Conservation (phyloP, 768 basidiomycete genomes). For the Podaxis mareebaensis region DNA sequence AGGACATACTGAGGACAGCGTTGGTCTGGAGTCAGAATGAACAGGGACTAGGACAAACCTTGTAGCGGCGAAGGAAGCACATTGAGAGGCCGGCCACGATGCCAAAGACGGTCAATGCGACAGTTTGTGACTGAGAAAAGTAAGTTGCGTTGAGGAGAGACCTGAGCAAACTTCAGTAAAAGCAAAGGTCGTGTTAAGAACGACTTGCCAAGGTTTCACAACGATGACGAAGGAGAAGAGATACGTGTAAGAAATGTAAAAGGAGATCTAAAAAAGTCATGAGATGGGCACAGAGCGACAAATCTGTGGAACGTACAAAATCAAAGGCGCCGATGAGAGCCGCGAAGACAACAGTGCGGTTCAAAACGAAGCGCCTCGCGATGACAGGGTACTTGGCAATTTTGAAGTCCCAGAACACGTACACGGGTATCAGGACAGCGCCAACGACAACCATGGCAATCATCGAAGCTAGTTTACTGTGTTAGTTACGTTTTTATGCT, state of each 20-base stretch:
- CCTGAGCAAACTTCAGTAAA: constrained; percentile 36
- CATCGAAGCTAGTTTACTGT: constrained; percentile 39
- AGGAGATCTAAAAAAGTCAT: constrained; percentile 44
- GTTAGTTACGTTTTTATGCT: too few relatives aligned
- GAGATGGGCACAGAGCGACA: background rate
- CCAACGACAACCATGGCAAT: constrained; percentile 55
- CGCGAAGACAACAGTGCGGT: constrained; percentile 59
- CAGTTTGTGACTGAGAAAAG: constrained; percentile 60
- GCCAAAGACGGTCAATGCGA: constrained; percentile 63
- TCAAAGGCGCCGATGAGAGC: constrained; percentile 64
- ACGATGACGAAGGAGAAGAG: constrained; percentile 67
- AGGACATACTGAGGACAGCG: constrained; percentile 39
- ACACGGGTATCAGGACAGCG: constrained; percentile 40
- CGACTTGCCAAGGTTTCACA: constrained; percentile 46
- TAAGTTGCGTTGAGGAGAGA: constrained; percentile 57
- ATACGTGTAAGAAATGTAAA: constrained; percentile 72
- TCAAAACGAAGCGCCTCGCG: constrained; percentile 56
- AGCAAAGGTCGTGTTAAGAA: background rate
- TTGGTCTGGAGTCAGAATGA: background rate
- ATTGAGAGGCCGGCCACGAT: constrained; percentile 60
- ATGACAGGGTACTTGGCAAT: constrained; percentile 60
- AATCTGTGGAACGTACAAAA: constrained; percentile 40
- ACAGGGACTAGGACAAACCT: constrained; percentile 29
- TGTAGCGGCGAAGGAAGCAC: constrained; percentile 54
- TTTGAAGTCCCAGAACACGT: constrained; percentile 48